Evolutionary conservation across 805 yeast genomes (phyloP).

Genomic region (Wickerhamiella sergipiensis): DNA sequence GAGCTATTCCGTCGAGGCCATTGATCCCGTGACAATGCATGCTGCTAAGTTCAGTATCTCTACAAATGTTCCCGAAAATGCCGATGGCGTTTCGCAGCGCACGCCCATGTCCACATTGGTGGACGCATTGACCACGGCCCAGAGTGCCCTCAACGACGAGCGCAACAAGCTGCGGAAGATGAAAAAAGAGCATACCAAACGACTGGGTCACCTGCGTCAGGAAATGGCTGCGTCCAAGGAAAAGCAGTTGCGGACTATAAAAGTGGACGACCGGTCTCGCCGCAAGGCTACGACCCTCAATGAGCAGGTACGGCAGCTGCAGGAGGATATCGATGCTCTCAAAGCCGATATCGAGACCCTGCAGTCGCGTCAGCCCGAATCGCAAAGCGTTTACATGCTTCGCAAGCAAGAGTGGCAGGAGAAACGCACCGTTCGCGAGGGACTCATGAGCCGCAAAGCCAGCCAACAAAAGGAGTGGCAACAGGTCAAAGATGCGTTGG

Average conservation of each 20-base stretch:
- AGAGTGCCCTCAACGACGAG: constrained; percentile 44
- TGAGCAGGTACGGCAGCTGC: constrained; percentile 29
- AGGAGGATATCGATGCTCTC: constrained; percentile 25
- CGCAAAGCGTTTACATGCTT: constrained; percentile 1
- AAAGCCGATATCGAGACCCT: constrained; percentile 4
- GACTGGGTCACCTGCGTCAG: constrained; percentile 43
- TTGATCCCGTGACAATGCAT: constrained; percentile 23
- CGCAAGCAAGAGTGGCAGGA: constrained; percentile 2
- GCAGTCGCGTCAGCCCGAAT: constrained; percentile 6
- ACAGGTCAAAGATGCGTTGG: neutral
- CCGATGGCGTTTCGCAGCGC: constrained; percentile 25
- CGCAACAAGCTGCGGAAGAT: constrained; percentile 42
- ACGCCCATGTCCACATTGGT: constrained; percentile 52
- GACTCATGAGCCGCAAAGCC: neutral
- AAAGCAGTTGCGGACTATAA: constrained; percentile 34
- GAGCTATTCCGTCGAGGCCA: constrained; percentile 45
- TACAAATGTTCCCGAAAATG: constrained; percentile 16
- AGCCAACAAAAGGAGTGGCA: neutral
- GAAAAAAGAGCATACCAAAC: constrained; percentile 45
- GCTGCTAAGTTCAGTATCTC: constrained; percentile 6
- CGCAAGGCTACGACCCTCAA: constrained; percentile 39
- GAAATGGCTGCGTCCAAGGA: constrained; percentile 37
- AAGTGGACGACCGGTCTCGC: constrained; percentile 43
- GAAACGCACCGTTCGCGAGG: neutral
- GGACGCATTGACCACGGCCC: constrained; percentile 51